phyloP scores from a whole-genome alignment of 2,329 filamentous ascomycete genomes.

The Alternaria atra region DNA sequence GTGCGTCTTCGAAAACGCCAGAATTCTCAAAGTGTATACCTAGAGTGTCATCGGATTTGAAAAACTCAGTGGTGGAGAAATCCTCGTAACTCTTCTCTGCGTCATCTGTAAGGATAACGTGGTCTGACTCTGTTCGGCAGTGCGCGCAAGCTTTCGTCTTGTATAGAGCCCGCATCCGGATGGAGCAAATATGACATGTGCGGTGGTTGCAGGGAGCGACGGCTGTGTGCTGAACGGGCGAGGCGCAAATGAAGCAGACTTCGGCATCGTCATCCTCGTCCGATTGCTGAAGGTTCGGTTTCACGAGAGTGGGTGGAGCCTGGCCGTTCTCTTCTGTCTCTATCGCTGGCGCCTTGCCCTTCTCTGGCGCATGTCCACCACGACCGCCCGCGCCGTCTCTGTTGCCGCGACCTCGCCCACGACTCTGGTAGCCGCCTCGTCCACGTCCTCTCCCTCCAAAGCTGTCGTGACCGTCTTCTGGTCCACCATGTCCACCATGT shows the following conservation, averaged over 20 bases:
- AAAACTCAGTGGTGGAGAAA: slow-evolving; percentile 77
- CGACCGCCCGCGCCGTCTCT: slow-evolving; percentile 46
- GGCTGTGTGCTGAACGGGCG: slow-evolving; percentile 83
- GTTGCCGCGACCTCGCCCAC: slow-evolving; percentile 44
- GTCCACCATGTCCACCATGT: slow-evolving; percentile 26
- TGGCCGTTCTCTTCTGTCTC: slow-evolving; percentile 19
- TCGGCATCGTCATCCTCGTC: slow-evolving; percentile 64
- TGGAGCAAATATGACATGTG: slow-evolving; percentile 94
- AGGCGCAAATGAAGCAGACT: slow-evolving; percentile 97
- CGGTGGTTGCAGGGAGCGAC: slow-evolving; percentile 95
- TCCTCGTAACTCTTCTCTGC: slow-evolving; percentile 83
- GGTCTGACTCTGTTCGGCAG: slow-evolving; percentile 80
- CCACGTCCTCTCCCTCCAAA: slow-evolving; percentile 41
- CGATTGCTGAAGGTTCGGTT: slow-evolving; percentile 11
- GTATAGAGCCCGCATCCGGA: slow-evolving; percentile 91
- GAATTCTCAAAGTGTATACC: slow-evolving; percentile 91
- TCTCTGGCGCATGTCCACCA: slow-evolving; percentile 34
- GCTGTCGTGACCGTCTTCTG: slow-evolving; percentile 32
- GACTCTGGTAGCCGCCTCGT: slow-evolving; percentile 45
- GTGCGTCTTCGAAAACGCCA: slow-evolving; percentile 90
- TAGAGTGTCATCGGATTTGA: slow-evolving; percentile 81
- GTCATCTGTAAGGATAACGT: slow-evolving; percentile 93
- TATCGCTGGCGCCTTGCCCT: slow-evolving; percentile 37
- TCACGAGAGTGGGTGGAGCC: slow-evolving; percentile 3
- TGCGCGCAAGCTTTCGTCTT: slow-evolving; percentile 98